phyloP scores from a whole-genome alignment of 2,329 filamentous ascomycete genomes.

The Sclerotinia subarctica region DNA sequence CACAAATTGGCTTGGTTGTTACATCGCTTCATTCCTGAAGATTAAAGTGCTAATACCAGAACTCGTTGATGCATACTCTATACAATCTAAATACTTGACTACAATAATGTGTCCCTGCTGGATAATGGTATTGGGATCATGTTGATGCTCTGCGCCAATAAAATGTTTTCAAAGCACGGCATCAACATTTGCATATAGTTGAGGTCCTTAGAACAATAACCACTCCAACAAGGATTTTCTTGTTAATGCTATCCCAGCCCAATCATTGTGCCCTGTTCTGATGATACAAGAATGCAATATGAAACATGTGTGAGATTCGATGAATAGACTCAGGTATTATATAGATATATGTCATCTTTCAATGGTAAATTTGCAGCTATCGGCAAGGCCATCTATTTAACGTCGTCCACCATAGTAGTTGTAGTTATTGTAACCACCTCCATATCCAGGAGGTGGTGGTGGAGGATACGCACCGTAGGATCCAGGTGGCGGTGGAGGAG shows the following conservation, averaged over 20 bases:
- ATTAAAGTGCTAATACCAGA: background rate
- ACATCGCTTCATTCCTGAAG: background rate
- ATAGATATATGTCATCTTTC: background rate
- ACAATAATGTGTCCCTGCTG: no score
- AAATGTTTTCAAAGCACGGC: background rate
- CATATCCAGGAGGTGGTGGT: constrained; percentile 28
- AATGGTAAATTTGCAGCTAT: background rate
- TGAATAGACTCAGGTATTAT: background rate
- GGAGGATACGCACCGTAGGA: constrained; percentile 25
- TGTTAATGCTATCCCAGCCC: background rate
- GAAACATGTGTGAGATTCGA: background rate
- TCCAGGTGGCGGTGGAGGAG: constrained; percentile 47
- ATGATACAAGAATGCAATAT: background rate
- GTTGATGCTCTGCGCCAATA: background rate
- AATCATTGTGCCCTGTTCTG: background rate
- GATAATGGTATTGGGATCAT: background rate
- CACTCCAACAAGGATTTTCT: background rate
- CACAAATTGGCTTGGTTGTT: background rate
- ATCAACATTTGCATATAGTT: background rate
- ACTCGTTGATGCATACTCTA: background rate
- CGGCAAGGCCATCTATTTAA: background rate
- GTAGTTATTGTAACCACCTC: constrained; percentile 22
- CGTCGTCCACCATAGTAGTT: constrained; percentile 14
- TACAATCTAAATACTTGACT: background rate
- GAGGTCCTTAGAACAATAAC: background rate